Evolutionary conservation across 23 red algal genomes (phyloP).

Genomic region (Gracilariopsis chorda): DNA sequence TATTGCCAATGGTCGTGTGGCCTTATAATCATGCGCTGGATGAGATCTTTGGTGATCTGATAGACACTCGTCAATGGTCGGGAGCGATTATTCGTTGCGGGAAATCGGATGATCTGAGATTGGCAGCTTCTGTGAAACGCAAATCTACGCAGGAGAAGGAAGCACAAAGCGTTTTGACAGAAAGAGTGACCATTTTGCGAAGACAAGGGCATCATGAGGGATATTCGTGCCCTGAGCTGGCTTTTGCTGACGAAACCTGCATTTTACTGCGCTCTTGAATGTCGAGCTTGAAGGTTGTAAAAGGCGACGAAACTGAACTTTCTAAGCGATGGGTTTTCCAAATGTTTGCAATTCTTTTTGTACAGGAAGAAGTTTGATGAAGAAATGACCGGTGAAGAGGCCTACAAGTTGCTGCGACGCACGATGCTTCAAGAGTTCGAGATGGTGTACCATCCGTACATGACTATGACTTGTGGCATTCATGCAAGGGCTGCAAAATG

Average conservation of each 20-base stretch:
- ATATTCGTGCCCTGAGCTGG: neutral
- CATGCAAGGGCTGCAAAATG: neutral
- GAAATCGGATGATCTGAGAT: conserved; percentile 8
- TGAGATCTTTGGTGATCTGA: conserved; percentile 32
- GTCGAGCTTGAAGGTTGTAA: neutral
- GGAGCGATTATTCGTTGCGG: conserved; percentile 44
- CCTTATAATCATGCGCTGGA: conserved; percentile 53
- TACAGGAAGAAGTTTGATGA: neutral
- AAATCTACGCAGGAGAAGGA: neutral
- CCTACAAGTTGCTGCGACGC: neutral
- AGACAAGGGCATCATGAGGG: neutral
- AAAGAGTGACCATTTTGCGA: neutral
- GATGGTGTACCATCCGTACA: neutral
- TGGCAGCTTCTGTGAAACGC: neutral
- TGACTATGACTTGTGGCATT: neutral
- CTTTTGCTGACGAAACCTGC: conserved; percentile 33
- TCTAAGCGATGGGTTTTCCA: neutral
- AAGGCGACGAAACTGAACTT: neutral
- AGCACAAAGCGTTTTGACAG: conserved; percentile 21
- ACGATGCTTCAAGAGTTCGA: neutral
- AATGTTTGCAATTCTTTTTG: neutral
- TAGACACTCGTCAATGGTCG: neutral
- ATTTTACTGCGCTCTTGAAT: neutral
- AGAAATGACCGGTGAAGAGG: neutral
- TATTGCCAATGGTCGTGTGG: conserved; percentile 32